These are phyloP conservation scores for Arthrocladium fulminans DNA, from an alignment of 2,329 filamentous ascomycete genomes.

Conservation along the genomic window DNA sequence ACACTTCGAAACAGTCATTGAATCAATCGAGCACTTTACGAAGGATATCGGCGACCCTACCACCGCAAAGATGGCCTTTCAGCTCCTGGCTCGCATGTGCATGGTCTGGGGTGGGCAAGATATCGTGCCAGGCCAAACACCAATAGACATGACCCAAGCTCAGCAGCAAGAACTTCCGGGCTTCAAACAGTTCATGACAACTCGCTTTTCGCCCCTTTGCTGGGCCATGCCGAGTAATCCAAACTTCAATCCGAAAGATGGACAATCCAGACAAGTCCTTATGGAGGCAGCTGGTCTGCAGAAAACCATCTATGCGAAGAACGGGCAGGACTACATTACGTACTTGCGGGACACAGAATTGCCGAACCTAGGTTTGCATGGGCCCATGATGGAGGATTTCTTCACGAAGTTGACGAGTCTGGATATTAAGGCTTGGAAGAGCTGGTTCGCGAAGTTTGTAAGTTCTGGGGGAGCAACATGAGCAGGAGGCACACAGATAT, in stretches of 20 bases:
- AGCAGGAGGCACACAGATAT: background rate
- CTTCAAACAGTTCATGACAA: slow-evolving; percentile 85
- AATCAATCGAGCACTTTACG: slow-evolving; percentile 74
- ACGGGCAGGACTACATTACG: slow-evolving; percentile 66
- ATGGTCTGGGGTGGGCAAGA: slow-evolving; percentile 85
- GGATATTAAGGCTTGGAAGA: slow-evolving; percentile 39
- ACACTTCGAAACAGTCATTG: slow-evolving; percentile 79
- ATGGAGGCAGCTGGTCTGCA: slow-evolving; percentile 80
- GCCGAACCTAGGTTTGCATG: slow-evolving; percentile 40
- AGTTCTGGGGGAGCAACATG: slow-evolving; percentile 16
- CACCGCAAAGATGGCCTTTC: slow-evolving; percentile 67
- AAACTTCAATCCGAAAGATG: slow-evolving; percentile 74
- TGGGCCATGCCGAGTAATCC: slow-evolving; percentile 80
- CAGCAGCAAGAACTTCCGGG: slow-evolving; percentile 56
- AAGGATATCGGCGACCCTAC: slow-evolving; percentile 62
- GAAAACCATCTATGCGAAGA: slow-evolving; percentile 83
- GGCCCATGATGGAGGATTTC: slow-evolving; percentile 39
- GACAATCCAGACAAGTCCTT: slow-evolving; percentile 79
- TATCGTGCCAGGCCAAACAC: slow-evolving; percentile 34
- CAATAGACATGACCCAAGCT: slow-evolving; percentile 31
- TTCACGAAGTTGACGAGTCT: slow-evolving; percentile 35
- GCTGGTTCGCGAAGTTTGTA: slow-evolving; percentile 36
- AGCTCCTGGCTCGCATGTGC: slow-evolving; percentile 73
- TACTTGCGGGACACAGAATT: slow-evolving; percentile 39
- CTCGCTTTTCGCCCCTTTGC: slow-evolving; percentile 76